These are phyloP conservation scores for Gossypium lobatum DNA, from an alignment of 441 rosid species.

Conservation along the genomic window DNA sequence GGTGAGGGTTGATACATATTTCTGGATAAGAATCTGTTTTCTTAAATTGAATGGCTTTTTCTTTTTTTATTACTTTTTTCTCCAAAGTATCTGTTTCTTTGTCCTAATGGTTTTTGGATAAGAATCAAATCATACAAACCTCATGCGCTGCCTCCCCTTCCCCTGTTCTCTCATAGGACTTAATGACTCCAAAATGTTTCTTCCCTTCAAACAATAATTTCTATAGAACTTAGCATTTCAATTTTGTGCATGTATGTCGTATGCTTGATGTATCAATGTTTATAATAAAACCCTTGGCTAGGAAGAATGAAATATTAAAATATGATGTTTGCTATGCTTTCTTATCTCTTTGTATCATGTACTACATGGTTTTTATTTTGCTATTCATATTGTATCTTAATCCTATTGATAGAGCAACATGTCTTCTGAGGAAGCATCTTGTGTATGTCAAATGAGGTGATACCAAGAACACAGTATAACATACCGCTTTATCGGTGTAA, in stretches of 20 bases:
- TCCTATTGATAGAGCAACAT: background rate
- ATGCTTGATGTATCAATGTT: background rate
- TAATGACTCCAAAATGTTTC: background rate
- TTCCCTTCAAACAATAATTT: background rate
- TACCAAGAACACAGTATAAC: background rate
- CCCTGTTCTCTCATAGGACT: background rate
- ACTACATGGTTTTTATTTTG: background rate
- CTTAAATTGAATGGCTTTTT: background rate
- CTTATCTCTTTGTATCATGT: background rate
- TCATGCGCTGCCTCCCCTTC: background rate
- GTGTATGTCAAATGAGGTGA: background rate
- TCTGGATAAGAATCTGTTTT: background rate
- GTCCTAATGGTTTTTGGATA: background rate
- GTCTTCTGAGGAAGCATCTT: background rate
- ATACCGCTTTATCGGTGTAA: background rate
- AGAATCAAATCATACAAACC: background rate
- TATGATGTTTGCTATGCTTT: background rate
- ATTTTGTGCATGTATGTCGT: background rate
- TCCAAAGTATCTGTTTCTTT: background rate
- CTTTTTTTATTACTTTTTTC: background rate
- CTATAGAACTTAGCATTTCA: background rate
- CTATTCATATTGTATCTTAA: background rate
- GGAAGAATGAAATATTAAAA: background rate
- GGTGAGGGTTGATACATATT: constrained; percentile 29
- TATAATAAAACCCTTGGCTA: background rate